A percentile compares a stretch with the other conserved stretches of the same genome.
These are phyloP conservation scores for Agaricus blazei DNA, from an alignment of 768 basidiomycete genomes.

Conservation along the genomic window DNA sequence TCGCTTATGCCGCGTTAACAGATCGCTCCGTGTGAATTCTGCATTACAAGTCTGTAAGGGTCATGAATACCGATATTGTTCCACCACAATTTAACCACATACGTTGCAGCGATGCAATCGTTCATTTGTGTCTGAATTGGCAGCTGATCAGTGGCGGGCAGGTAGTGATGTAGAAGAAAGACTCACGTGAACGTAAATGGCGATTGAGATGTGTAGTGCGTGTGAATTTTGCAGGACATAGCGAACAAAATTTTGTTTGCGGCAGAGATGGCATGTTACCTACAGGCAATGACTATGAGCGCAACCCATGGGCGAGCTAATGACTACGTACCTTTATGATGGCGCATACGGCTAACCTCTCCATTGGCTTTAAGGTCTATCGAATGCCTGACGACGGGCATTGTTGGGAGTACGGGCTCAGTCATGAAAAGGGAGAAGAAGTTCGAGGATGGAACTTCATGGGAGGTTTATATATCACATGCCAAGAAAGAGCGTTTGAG, in stretches of 20 bases:
- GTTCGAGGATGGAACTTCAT: slow-evolving; percentile 12
- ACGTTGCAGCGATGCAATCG: slow-evolving; percentile 62
- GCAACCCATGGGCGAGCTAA: slow-evolving; percentile 17
- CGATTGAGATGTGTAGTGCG: slow-evolving; percentile 71
- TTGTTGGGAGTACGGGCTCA: slow-evolving; percentile 21
- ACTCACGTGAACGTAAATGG: slow-evolving; percentile 67
- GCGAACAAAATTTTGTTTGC: slow-evolving; percentile 62
- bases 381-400: slow-evolving; percentile 21
- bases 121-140: slow-evolving; percentile 57
- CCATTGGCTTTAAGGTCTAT: slow-evolving; percentile 37
- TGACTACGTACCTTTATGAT: slow-evolving; percentile 30
- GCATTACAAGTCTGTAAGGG: slow-evolving; percentile 52
- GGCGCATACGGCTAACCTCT: slow-evolving; percentile 37
- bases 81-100: slow-evolving; percentile 14
- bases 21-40: slow-evolving; percentile 69
- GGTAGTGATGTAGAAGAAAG: not conserved
- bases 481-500: no score
- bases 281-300: slow-evolving; percentile 27
- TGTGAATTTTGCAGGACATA: slow-evolving; percentile 72
- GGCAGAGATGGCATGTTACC: slow-evolving; percentile 71
- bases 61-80: not conserved
- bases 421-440: slow-evolving; percentile 24
- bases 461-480: slow-evolving; percentile 12
- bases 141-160: slow-evolving; percentile 5
- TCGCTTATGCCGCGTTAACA: slow-evolving; percentile 67